Evolutionary conservation across 768 basidiomycete species (phyloP).

Genomic region (Chalciporus pseudorubinellus): DNA sequence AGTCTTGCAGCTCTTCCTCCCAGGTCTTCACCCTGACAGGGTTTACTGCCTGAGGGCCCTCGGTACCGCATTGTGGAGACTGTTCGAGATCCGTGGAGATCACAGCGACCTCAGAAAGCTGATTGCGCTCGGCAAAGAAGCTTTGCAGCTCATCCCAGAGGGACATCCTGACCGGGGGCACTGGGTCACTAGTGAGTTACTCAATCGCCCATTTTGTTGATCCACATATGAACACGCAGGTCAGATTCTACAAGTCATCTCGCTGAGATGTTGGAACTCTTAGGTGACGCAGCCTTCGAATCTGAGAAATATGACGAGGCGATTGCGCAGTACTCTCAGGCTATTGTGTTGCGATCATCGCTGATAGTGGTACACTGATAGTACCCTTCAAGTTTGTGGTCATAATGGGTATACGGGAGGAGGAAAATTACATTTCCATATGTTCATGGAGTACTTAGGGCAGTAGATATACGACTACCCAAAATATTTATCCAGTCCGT

Average conservation of each 20-base stretch:
- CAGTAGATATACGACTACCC: no score
- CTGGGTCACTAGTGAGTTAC: background rate
- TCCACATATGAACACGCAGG: background rate
- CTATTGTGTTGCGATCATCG: background rate
- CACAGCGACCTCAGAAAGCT: background rate
- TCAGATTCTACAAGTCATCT: background rate
- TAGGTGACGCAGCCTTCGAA: background rate
- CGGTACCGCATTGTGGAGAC: background rate
- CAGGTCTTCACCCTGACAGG: background rate
- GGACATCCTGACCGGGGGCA: background rate
- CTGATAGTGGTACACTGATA: no score
- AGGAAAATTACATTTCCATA: no score
- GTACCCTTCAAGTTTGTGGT: no score
- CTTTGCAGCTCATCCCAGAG: background rate
- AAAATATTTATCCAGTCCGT: no score
- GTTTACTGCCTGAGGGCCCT: background rate
- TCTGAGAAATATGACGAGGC: background rate
- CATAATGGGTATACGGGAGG: no score
- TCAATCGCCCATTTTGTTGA: background rate
- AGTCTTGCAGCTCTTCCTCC: background rate
- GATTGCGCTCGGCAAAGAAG: background rate
- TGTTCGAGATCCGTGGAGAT: background rate
- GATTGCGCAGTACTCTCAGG: background rate
- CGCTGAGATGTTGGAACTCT: background rate
- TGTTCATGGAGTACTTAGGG: no score